Conservation (phyloP, 2,329 filamentous ascomycete species). For the Nemania sp. region DNA sequence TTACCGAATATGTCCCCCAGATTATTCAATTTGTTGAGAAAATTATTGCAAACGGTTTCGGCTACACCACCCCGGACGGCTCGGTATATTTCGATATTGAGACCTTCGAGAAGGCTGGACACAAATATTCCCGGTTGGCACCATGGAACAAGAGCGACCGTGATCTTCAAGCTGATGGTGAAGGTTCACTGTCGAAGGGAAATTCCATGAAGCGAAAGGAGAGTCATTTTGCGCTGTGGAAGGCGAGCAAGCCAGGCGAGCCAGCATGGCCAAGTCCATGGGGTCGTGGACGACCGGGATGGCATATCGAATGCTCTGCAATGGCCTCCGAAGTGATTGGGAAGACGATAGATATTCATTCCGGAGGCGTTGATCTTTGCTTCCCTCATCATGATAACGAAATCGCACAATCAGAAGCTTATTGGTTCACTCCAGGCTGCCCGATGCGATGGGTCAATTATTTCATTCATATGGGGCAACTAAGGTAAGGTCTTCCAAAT, state of each 20-base stretch:
- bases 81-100: conserved; percentile 25
- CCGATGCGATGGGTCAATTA: conserved; percentile 18
- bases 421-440: conserved; percentile 11
- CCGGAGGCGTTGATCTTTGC: conserved; percentile 18
- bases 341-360: conserved; percentile 20
- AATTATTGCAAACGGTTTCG: conserved; percentile 18
- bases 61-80: conserved; percentile 22
- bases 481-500: conserved; percentile 12
- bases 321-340: conserved; percentile 22
- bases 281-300: conserved; percentile 19
- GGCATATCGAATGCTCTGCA: conserved; percentile 24
- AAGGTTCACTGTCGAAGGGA: conserved; percentile 20
- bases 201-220: conserved; percentile 17
- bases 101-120: conserved; percentile 21
- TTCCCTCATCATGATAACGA: conserved; percentile 24
- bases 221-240: conserved; percentile 22
- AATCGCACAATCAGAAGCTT: conserved; percentile 21
- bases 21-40: conserved; percentile 20
- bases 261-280: conserved; percentile 21
- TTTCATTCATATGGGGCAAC: conserved; percentile 23
- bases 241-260: conserved; percentile 22
- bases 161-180: conserved; percentile 18
- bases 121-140: conserved; percentile 16
- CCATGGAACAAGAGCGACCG: conserved; percentile 20
- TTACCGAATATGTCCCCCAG: conserved; percentile 15